Base-by-base conservation (phyloP, 2,329 filamentous ascomycete species). In the Endoconidiophora laricicola region DNA sequence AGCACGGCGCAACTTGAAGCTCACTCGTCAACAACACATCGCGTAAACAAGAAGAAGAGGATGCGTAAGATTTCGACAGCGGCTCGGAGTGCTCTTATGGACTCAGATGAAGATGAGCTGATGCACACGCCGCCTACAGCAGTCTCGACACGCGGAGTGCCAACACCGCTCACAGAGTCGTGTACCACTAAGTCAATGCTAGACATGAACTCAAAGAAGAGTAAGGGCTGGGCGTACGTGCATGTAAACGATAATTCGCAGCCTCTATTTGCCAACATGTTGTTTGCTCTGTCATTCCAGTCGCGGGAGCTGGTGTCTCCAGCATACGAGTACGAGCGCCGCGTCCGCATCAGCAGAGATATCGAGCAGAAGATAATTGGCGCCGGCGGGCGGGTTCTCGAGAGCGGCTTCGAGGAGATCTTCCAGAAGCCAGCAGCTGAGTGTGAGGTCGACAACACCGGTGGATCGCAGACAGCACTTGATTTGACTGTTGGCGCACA, bases 271-370 rank as follows among this genome's bases (percentile, higher is more conserved):
- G 66, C 73, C 1, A 78, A 80, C 40, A 94, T 95, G 87, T 78
- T 78, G 0, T 95, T 96, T 63, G 87, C 87, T 0, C 74, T 94
- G 9, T 90, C 86, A 0, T 85, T 86, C 54, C 71, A 71, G 56
- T 63, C 65, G 0, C 65, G 64, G 24, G 65, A 67, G 39, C 67
- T 69, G 2, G 70, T 74, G 1, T 71, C 77, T 48, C 71, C 70
- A 14, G 66, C 66, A 6, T 72, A 77, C 16, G 76, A 77, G 6
- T 64, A 61, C 44, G 59, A 58, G 2, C 58, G 62, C 40, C 65
- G 62, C 63, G 65, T 29, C 59, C 61, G 58, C 57, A 62, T 44
- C 56, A 76, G 55, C 59, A 67, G 44, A 62, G 59, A 61, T 24
- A 57, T 91, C 2, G 75, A 75, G 33, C 69, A 68, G 1, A 67